Conservation (phyloP, 208 protist species). For the Leishmania amazonensis region DNA sequence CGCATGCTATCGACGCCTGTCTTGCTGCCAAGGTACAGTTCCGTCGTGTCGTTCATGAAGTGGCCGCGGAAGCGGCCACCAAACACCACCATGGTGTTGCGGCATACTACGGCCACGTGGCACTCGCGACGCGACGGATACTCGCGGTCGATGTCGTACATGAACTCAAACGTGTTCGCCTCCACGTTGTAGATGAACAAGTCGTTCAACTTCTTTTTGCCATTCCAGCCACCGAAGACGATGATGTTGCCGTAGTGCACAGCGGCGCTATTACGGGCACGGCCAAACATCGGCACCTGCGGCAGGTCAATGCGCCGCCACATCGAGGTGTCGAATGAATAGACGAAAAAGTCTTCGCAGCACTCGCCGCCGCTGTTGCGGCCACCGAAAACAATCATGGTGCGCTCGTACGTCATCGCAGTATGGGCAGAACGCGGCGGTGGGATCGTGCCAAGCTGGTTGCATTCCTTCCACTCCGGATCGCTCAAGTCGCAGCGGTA, state of each 20-base stretch:
- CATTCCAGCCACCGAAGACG: constrained; percentile 90
- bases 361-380: constrained; percentile 77
- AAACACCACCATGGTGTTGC: constrained; percentile 90
- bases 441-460: constrained; percentile 54
- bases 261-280: constrained; percentile 86
- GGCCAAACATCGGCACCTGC: constrained; percentile 57
- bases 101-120: constrained; percentile 81
- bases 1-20: constrained; percentile 50
- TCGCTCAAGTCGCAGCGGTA: constrained; percentile 46
- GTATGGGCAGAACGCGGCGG: constrained; percentile 79
- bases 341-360: constrained; percentile 87
- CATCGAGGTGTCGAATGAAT: constrained; percentile 75
- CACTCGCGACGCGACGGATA: constrained; percentile 86
- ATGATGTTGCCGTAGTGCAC: constrained; percentile 83
- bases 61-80: constrained; percentile 86
- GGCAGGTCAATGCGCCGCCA: constrained; percentile 64
- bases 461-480: constrained; percentile 53
- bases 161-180: constrained; percentile 62
- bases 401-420: constrained; percentile 79
- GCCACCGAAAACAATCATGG: constrained; percentile 91
- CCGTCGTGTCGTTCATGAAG: constrained; percentile 86
- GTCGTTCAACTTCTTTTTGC: constrained; percentile 89
- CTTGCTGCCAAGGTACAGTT: constrained; percentile 72
- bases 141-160: constrained; percentile 61
- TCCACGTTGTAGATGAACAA: constrained; percentile 87